A percentile compares a stretch with the other conserved stretches of the same genome.
Evolutionary conservation across 306 rosid genomes (phyloP).

Genomic region (Vigna hirtella): DNA sequence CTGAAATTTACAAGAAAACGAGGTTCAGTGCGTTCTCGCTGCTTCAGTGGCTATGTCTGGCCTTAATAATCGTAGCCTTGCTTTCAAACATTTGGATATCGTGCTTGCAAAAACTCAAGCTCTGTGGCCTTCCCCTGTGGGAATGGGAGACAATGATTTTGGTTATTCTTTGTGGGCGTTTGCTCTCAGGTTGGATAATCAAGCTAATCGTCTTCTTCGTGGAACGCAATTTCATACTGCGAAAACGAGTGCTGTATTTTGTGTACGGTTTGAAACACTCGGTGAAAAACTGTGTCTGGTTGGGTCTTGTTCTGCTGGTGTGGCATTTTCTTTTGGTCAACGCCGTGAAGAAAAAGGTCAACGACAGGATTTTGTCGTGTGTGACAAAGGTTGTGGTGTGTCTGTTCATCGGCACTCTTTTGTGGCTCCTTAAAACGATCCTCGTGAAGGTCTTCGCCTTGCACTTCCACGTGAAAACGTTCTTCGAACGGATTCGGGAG

Average conservation of each 20-base stretch:
- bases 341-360: conserved; percentile 43
- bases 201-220: background rate
- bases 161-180: conserved; percentile 67
- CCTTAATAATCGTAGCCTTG: conserved; percentile 47
- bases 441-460: conserved; percentile 71
- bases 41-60: conserved; percentile 60
- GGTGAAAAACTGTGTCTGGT: conserved; percentile 69
- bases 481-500: conserved; percentile 71
- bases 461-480: conserved; percentile 68
- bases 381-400: conserved; percentile 60
- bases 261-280: conserved; percentile 68
- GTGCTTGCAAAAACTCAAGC: conserved; percentile 37
- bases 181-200: conserved; percentile 50
- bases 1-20: conserved; percentile 45
- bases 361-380: conserved; percentile 30
- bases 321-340: conserved; percentile 63
- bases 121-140: conserved; percentile 65
- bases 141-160: conserved; percentile 70
- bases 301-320: conserved; percentile 63
- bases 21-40: conserved; percentile 42
- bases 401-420: conserved; percentile 56
- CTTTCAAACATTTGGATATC: conserved; percentile 40
- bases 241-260: conserved; percentile 67
- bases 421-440: conserved; percentile 71
- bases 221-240: conserved; percentile 51